Evolutionary conservation across 2,329 filamentous ascomycete genomes (phyloP), one percentile per base, ranked within the genome.

Genomic region (Davidsoniella eucalypti): DNA sequence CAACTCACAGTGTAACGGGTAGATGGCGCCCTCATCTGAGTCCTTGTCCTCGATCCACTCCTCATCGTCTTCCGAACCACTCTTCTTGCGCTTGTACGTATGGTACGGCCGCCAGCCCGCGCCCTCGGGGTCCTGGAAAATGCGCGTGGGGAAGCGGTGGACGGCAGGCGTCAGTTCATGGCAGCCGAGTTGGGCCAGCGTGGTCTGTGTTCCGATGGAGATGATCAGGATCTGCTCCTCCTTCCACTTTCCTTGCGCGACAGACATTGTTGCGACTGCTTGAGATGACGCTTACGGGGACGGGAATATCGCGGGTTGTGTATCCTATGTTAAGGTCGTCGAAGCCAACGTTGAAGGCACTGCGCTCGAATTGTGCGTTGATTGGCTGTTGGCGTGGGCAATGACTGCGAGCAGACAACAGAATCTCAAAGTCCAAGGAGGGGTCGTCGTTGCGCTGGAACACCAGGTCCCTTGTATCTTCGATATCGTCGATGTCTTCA

Each of bases 81-180:
- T 61, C 68, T 72, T 80, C 62, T 68, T 75, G 57, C 72, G 71
- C 66, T 72, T 80, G 49, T 80, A 83, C 23, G 92, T 84, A 60
- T 84, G 82, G 59, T 87, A 84, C 1, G 90, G 87, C 60, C 70
- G 64, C 69, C 72, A 79, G 29, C 90, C 84, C 61, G 78, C 87
- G 61, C 84, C 80, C 52, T 86, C 84, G 49, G 76, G 73, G 61
- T 93, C 87, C 57, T 80, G 78, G 49, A 96, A 98, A 87, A 98
- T 94, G 69, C 92, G 83, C 65, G 90, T 95, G 29, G 84, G 80
- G 57, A 96, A 76, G 57, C 87, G 84, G 63, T 85, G 77, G 55
- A 80, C 75, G n/a, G 92, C 87, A 41, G 87, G 88, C 36, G 88
- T 94, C 64, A 96, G 82, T 69, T 95, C 88, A 58, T 80, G 81